A percentile compares a stretch with the other conserved stretches of the same genome.
These are phyloP conservation scores for Silene uniflora DNA, from an alignment of 148 eudicot species.

Conservation along the genomic window DNA sequence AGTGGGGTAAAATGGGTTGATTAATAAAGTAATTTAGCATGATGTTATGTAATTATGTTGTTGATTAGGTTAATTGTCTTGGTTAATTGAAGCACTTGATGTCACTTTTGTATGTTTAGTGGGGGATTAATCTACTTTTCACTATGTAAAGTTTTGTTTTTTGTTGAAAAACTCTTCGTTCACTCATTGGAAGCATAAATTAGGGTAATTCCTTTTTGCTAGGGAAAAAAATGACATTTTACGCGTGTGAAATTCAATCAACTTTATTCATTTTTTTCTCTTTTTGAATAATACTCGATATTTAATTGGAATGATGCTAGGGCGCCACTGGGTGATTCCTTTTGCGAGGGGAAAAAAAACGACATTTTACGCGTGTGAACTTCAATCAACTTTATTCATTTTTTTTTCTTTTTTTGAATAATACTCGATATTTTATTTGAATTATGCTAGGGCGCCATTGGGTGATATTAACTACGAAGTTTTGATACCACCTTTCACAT, in stretches of 20 bases:
- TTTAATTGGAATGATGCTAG: no score
- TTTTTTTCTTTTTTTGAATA: background rate
- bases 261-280: constrained; percentile 3
- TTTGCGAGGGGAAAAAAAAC: constrained; percentile 18
- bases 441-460: no score
- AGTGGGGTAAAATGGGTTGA: background rate
- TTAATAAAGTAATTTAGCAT: constrained; percentile 8
- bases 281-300: no score
- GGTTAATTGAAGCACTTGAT: constrained; percentile 11
- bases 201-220: constrained; percentile 5
- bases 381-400: constrained; percentile 16
- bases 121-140: constrained; percentile 24
- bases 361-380: constrained; percentile 18
- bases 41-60: background rate
- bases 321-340: background rate
- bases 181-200: constrained; percentile 11
- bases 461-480: no score
- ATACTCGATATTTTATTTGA: no score
- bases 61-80: background rate
- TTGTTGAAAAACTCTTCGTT: constrained; percentile 15
- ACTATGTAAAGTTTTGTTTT: constrained; percentile 24
- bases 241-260: constrained; percentile 14
- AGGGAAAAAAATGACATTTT: constrained; percentile 19
- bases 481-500: no score
- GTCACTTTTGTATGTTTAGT: constrained; percentile 9